Percentiles rank a stretch among this genome's conserved stretches.
Conservation (phyloP, 176 grass and related monocot genomes). For the Urochloa ruziziensis region DNA sequence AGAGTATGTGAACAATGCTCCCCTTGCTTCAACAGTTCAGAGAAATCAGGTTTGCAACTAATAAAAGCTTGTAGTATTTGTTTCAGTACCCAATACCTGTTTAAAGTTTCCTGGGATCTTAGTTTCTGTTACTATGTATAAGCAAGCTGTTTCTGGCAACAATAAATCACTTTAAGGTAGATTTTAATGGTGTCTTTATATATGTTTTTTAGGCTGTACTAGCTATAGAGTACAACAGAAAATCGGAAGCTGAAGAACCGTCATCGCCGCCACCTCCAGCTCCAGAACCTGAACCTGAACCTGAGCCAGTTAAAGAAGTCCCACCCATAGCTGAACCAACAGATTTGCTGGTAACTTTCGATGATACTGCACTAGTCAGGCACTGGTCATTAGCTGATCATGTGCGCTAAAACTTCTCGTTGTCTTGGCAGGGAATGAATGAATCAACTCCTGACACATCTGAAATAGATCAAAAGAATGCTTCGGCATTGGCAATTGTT, state of each 20-base stretch:
- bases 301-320: constrained; percentile 58
- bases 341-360: constrained; percentile 79
- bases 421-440: constrained; percentile 58
- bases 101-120: background rate
- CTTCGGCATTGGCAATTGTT: constrained; percentile 67
- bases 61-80: background rate
- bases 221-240: constrained; percentile 73
- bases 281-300: constrained; percentile 41
- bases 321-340: constrained; percentile 25
- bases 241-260: constrained; percentile 59
- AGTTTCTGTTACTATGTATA: background rate
- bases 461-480: constrained; percentile 69
- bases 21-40: constrained; percentile 52
- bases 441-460: constrained; percentile 45
- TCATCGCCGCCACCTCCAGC: constrained; percentile 32
- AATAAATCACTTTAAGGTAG: background rate
- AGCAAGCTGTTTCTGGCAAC: background rate
- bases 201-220: constrained; percentile 43
- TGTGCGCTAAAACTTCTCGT: background rate
- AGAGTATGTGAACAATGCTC: constrained; percentile 89
- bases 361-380: background rate
- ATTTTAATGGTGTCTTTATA: background rate
- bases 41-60: constrained; percentile 58
- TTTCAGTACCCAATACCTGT: background rate
- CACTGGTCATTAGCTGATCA: background rate